A percentile compares a stretch with the other conserved stretches of the same genome.
phyloP scores from a whole-genome alignment of 1,139 yeast genomes.

The Yarrowia galli region DNA sequence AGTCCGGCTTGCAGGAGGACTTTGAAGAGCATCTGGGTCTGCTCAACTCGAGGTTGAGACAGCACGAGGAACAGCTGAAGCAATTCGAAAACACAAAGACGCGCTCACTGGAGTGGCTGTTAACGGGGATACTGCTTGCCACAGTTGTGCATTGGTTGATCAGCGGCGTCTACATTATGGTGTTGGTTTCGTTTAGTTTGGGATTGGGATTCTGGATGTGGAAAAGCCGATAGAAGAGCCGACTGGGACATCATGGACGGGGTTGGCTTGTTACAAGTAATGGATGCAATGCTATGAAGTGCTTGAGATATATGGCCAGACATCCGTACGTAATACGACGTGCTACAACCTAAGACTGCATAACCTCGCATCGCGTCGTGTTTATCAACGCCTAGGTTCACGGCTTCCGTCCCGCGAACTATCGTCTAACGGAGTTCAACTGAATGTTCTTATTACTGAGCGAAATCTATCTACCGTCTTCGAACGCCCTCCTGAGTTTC shows the following conservation, averaged over 20 bases:
- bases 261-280: no score
- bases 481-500: constrained; percentile 18
- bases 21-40: constrained; percentile 11
- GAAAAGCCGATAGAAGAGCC: constrained; percentile 7
- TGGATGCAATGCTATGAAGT: no score
- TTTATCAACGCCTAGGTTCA: not conserved
- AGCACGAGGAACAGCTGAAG: constrained; percentile 14
- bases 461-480: not conserved
- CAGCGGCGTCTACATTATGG: not conserved
- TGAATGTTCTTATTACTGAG: not conserved
- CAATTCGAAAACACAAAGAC: not conserved
- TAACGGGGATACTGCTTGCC: constrained; percentile 11
- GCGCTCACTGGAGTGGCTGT: constrained; percentile 18
- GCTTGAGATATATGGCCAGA: no score
- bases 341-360: no score
- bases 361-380: no score
- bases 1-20: constrained; percentile 1
- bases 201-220: constrained; percentile 15
- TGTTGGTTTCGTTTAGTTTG: not conserved
- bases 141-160: constrained; percentile 12
- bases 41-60: not conserved
- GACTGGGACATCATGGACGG: no score
- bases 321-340: no score
- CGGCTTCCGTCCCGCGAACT: no score
- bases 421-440: no score